Percentiles rank a stretch among this genome's conserved stretches.
phyloP scores from a whole-genome alignment of 805 yeast genomes.

The Kodamaea neixiangensis region DNA sequence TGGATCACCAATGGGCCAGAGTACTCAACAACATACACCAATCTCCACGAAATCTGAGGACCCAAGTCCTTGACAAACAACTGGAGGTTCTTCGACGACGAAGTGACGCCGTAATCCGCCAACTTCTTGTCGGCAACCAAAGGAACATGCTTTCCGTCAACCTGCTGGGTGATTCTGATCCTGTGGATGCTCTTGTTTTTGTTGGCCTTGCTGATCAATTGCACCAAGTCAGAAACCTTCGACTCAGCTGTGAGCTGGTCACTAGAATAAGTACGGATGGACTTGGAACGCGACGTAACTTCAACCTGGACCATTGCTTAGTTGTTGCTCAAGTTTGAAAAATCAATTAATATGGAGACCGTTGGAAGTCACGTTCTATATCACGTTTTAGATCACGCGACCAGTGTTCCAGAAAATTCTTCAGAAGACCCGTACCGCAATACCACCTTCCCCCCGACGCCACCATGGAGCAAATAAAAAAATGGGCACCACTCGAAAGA shows the following conservation, averaged over 20 bases:
- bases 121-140: constrained; percentile 48
- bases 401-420: constrained; percentile 3
- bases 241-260: constrained; percentile 31
- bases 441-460: not conserved
- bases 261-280: constrained; percentile 50
- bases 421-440: not conserved
- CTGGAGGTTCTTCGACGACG: constrained; percentile 21
- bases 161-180: constrained; percentile 48
- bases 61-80: constrained; percentile 86
- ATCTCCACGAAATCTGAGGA: constrained; percentile 88
- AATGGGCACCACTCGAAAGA: not conserved
- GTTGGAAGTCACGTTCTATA: not conserved
- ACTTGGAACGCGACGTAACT: constrained; percentile 63
- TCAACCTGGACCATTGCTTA: constrained; percentile 45
- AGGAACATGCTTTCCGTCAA: constrained; percentile 39
- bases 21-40: constrained; percentile 88
- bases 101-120: constrained; percentile 45
- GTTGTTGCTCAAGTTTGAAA: not conserved
- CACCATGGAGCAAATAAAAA: constrained; percentile 8
- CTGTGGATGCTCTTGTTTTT: constrained; percentile 31
- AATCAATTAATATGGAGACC: too few relatives aligned
- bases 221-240: constrained; percentile 44
- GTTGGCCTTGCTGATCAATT: constrained; percentile 46
- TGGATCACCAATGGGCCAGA: constrained; percentile 87
- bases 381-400: not conserved